Conservation (phyloP, 192 early-diverging fungal genomes). For the Backusella parvicylindrica region DNA sequence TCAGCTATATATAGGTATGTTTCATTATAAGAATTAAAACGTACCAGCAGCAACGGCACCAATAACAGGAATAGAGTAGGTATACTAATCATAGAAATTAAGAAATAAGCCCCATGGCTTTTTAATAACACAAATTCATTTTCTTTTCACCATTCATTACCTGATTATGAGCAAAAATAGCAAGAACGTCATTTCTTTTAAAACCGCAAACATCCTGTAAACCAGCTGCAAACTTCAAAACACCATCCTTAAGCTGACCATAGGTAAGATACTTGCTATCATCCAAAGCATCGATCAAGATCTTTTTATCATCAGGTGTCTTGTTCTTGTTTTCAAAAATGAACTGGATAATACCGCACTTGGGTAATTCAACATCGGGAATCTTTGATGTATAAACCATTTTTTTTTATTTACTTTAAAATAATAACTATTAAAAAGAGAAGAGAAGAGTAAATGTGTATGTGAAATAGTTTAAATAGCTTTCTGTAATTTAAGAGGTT, state of each 20-base stretch:
- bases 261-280: constrained; percentile 31
- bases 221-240: constrained; percentile 27
- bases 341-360: constrained; percentile 41
- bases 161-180: constrained; percentile 30
- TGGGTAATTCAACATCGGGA: constrained; percentile 37
- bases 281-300: constrained; percentile 41
- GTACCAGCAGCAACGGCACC: constrained; percentile 39
- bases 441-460: background rate
- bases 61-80: constrained; percentile 31
- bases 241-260: constrained; percentile 27
- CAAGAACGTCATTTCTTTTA: constrained; percentile 22
- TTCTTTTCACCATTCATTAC: constrained; percentile 10
- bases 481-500: background rate
- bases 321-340: constrained; percentile 36
- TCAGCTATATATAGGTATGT: background rate
- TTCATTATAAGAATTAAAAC: constrained; percentile 19
- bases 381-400: constrained; percentile 37
- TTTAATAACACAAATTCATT: background rate
- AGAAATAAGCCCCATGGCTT: background rate
- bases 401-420: background rate
- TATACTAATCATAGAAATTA: constrained; percentile 17
- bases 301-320: constrained; percentile 31
- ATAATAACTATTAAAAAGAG: background rate
- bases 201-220: constrained; percentile 27
- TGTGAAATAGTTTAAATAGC: background rate